A percentile compares a stretch with the other conserved stretches of the same genome.
Evolutionary conservation across 441 rosid species (phyloP).

Genomic region (Monsonia emarginata): DNA sequence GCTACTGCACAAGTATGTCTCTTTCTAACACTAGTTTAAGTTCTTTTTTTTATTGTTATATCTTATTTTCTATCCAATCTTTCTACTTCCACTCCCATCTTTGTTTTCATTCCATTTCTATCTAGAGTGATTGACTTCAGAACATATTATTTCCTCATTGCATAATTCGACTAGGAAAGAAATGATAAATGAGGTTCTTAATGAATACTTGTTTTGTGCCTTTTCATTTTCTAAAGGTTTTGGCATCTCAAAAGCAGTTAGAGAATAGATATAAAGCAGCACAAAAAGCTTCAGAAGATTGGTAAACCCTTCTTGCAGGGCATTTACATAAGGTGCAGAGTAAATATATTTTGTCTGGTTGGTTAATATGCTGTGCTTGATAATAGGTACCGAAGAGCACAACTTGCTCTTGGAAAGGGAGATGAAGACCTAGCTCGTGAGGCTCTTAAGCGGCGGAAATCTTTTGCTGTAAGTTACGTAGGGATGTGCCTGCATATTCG

Average conservation of each 20-base stretch:
- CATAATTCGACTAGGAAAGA: too few species aligned
- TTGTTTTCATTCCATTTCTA: background rate
- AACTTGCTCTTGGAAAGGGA: conserved; percentile 22
- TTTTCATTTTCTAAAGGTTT: conserved; percentile 37
- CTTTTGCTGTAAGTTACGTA: conserved; percentile 21
- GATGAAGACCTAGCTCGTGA: conserved; percentile 25
- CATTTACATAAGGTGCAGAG: background rate
- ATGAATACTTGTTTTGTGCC: background rate
- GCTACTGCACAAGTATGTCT: conserved; percentile 84
- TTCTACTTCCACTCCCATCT: background rate
- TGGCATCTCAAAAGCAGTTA: conserved; percentile 90
- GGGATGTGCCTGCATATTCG: background rate
- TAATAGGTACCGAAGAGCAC: conserved; percentile 83
- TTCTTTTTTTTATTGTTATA: background rate
- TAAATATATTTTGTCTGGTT: background rate
- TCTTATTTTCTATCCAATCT: background rate
- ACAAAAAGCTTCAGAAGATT: conserved; percentile 75
- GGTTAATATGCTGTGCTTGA: conserved; percentile 6
- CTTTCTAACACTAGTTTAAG: background rate
- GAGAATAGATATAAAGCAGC: conserved; percentile 85
- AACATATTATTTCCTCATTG: background rate
- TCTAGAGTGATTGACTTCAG: background rate
- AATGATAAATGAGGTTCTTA: background rate
- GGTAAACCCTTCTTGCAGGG: conserved; percentile 32
- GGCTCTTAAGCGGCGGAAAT: conserved; percentile 22